These are phyloP conservation scores for Agaricus blazei DNA, from an alignment of 768 basidiomycete genomes.

Conservation along the genomic window DNA sequence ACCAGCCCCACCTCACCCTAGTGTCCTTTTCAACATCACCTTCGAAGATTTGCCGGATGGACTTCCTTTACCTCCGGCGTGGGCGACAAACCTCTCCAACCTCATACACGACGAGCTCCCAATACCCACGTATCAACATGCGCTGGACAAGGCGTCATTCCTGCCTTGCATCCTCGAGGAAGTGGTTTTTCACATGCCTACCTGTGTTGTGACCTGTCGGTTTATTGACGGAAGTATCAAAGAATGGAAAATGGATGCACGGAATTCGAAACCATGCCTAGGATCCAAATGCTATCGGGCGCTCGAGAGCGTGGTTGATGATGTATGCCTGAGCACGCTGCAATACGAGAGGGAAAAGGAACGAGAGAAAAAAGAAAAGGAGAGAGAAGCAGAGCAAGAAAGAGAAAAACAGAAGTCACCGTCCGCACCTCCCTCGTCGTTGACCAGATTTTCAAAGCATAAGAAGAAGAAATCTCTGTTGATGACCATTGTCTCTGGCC, in stretches of 20 bases:
- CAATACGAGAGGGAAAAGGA: conserved; percentile 34
- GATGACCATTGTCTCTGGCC: conserved; percentile 42
- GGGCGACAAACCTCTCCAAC: conserved; percentile 49
- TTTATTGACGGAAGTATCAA: conserved; percentile 55
- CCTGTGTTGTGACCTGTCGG: conserved; percentile 39
- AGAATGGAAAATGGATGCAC: conserved; percentile 30
- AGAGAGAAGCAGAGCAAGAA: too few relatives aligned
- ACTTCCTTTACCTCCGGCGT: conserved; percentile 44
- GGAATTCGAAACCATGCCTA: conserved; percentile 22
- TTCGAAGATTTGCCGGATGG: conserved; percentile 47
- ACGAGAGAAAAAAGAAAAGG: conserved; percentile 16
- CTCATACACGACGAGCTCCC: conserved; percentile 49
- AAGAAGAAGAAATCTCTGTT: conserved; percentile 69
- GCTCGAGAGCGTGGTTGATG: conserved; percentile 45
- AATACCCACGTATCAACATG: conserved; percentile 45
- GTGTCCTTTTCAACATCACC: conserved; percentile 53
- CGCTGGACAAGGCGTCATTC: conserved; percentile 56
- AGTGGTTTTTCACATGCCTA: conserved; percentile 56
- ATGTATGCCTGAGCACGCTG: conserved; percentile 44
- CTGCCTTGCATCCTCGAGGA: conserved; percentile 50
- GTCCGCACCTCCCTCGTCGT: conserved; percentile 18
- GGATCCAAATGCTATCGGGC: conserved; percentile 22
- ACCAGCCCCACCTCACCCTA: conserved; percentile 37
- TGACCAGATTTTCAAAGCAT: conserved; percentile 41
- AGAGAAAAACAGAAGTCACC: conserved; percentile 13